Evolutionary conservation across 2,329 filamentous ascomycete species (phyloP).

Genomic region (Exophiala bonariae): DNA sequence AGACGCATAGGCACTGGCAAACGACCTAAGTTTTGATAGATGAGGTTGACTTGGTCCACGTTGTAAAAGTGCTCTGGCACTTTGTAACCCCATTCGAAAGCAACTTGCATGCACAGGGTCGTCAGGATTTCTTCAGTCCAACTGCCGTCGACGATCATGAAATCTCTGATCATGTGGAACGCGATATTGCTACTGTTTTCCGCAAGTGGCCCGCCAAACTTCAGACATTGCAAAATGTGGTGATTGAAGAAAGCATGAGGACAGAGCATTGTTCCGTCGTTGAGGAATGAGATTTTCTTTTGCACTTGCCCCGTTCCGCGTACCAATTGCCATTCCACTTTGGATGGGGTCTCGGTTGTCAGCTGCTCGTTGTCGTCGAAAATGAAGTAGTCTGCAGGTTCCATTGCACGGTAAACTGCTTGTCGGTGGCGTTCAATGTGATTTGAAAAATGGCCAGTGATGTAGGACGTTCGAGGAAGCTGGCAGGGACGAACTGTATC

Average conservation of each 20-base stretch:
- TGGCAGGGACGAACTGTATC: constrained; percentile 18
- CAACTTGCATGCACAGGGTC: constrained; percentile 19
- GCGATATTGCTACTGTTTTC: constrained; percentile 11
- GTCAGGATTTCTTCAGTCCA: constrained; percentile 18
- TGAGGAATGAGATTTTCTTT: constrained; percentile 8
- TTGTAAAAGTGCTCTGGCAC: constrained; percentile 18
- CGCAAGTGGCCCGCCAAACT: constrained; percentile 8
- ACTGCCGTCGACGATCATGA: constrained; percentile 10
- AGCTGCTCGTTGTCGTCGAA: constrained; percentile 22
- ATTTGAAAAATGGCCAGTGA: constrained; percentile 30
- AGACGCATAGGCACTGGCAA: neutral
- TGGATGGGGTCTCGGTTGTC: constrained; percentile 8
- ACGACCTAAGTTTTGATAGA: constrained; percentile 1
- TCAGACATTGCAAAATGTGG: constrained; percentile 14
- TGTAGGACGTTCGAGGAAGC: constrained; percentile 14
- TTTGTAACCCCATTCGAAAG: constrained; percentile 19
- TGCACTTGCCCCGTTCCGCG: constrained; percentile 17
- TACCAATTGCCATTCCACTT: constrained; percentile 14
- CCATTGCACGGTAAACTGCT: constrained; percentile 25
- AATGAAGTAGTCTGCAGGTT: constrained; percentile 22
- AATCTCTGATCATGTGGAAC: constrained; percentile 15
- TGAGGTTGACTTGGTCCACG: constrained; percentile 12
- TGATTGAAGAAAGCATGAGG: constrained; percentile 9
- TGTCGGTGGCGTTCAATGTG: constrained; percentile 35
- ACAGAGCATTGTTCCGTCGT: constrained; percentile 5